Evolutionary conservation across 768 basidiomycete genomes (phyloP), one percentile per base, ranked within the genome.

Genomic region (Suillus placidus): DNA sequence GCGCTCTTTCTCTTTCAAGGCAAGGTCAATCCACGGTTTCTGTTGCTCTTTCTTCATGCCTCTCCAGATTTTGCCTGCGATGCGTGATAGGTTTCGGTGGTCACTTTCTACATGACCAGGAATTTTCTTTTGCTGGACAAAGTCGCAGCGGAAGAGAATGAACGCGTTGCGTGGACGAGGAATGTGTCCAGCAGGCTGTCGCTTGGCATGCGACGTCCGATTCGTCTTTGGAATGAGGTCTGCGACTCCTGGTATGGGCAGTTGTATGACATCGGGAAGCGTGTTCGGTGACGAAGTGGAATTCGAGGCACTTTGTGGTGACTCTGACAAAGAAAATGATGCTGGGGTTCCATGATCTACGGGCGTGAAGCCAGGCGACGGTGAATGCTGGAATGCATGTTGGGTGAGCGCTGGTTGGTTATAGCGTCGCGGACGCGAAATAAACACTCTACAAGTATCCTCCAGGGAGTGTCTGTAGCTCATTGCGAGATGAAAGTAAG

Each of bases 101-200:
- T 91, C 85, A 18, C 81, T 81, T 73, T 90, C 87, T 3, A 87
- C 83, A 49, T 79, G 76, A 12, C 79, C 73, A 0, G 88, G 85
- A 56, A 85, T 80, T 66, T 85, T 82, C 62, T 86, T 82, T 67
- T 89, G 86, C 60, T 85, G 82, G 18, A 90, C 87, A 62, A 91
- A 87, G 72, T 92, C 86, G 72, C 86, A 90, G 49, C 92, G 84
- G 73, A 91, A 93, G 67, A 93, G 83, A 68, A 93, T 92, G 77
- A 93, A 93, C 0, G 91, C 88, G 74, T 93, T 93, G 18, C 88
- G 80, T 0, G 91, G 90, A 34, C 92, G 86, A 20, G 88, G 88
- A 45, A 92, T 84, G 71, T 91, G 91, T 6, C 79, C 83, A 6
- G 71, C 63, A 2, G 84, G 81, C 61, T 81, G 83, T 49, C 82